Conservation (phyloP, 345 rosid genomes). For the Rhodamnia rubescens region DNA sequence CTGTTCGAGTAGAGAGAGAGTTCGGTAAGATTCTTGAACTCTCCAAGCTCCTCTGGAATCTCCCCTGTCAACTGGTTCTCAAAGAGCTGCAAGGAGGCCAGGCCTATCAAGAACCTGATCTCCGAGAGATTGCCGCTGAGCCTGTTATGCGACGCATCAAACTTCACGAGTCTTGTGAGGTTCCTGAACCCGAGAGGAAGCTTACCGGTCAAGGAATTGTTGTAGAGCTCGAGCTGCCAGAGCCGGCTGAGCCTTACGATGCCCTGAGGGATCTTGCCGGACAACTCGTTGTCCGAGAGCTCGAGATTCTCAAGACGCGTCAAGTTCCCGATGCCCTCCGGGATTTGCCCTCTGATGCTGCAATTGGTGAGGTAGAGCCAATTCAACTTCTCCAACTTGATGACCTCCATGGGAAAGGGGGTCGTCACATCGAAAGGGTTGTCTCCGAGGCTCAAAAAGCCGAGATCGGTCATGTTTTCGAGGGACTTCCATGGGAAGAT, state of each 20-base stretch:
- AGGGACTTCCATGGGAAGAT: constrained; percentile 65
- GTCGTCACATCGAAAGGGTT: constrained; percentile 28
- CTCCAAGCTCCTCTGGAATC: constrained; percentile 60
- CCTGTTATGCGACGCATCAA: constrained; percentile 52
- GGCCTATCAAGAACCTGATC: constrained; percentile 30
- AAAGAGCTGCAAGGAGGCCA: constrained; percentile 46
- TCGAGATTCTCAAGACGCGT: constrained; percentile 49
- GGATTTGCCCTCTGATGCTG: constrained; percentile 65
- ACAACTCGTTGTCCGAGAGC: constrained; percentile 45
- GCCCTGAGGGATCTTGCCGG: constrained; percentile 51
- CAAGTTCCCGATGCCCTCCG: constrained; percentile 48
- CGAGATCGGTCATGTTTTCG: constrained; percentile 29
- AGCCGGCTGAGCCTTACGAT: constrained; percentile 36
- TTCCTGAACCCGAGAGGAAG: constrained; percentile 53
- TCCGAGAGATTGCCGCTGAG: constrained; percentile 61
- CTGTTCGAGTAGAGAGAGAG: constrained; percentile 57
- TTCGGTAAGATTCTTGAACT: constrained; percentile 35
- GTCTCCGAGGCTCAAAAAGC: constrained; percentile 70
- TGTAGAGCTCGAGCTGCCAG: constrained; percentile 65
- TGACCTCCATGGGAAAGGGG: constrained; percentile 50
- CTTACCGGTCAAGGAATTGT: constrained; percentile 47
- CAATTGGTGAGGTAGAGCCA: constrained; percentile 69
- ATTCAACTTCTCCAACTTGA: constrained; percentile 34
- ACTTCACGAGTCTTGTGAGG: constrained; percentile 32
- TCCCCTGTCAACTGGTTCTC: constrained; percentile 56